These are phyloP conservation scores for Gossypium raimondii DNA, from an alignment of 345 rosid species.

Conservation along the genomic window DNA sequence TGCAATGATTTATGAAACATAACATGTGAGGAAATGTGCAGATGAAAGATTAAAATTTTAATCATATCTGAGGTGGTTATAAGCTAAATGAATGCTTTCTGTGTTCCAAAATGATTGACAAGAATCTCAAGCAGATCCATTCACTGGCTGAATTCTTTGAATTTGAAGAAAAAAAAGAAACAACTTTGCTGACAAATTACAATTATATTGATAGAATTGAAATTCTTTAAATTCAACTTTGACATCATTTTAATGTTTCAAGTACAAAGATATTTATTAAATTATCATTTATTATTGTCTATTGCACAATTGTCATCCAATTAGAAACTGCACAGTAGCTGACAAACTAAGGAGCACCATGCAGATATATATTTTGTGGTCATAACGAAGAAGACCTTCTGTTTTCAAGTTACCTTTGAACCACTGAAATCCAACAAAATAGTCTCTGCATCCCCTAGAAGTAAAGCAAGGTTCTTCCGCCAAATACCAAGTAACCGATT, in stretches of 20 bases:
- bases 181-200: no score
- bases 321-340: constrained; percentile 11
- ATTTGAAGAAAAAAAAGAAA: no score
- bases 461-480: constrained; percentile 13
- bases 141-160: constrained; percentile 16
- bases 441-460: constrained; percentile 17
- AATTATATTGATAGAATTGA: neutral
- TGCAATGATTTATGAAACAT: neutral
- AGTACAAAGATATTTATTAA: constrained; percentile 13
- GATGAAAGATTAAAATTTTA: neutral
- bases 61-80: neutral
- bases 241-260: neutral
- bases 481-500: neutral
- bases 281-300: neutral
- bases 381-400: constrained; percentile 18
- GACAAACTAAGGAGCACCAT: constrained; percentile 19
- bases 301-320: neutral
- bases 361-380: constrained; percentile 17
- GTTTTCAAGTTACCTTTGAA: constrained; percentile 30
- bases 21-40: neutral
- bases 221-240: neutral
- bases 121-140: neutral
- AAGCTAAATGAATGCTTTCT: constrained; percentile 3
- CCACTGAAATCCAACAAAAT: constrained; percentile 11
- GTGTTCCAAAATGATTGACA: constrained; percentile 4